Base-by-base conservation (phyloP, 2,329 filamentous ascomycete genomes). In the Penicillium sp. region DNA sequence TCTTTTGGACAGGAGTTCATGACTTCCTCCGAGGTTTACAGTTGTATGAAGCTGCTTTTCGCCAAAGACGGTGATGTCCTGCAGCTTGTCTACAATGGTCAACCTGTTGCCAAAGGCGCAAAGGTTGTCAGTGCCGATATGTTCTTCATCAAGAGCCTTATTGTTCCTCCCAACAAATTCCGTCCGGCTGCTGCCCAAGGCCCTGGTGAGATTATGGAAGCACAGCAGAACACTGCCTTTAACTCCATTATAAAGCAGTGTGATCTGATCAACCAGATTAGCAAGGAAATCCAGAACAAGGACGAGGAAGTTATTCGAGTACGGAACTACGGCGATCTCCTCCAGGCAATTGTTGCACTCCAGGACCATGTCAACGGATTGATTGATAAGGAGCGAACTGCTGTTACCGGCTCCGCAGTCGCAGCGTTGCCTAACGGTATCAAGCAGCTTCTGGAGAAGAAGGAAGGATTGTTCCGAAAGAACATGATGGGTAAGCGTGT, bases 401-500 rank as follows among this genome's bases (percentile, higher is more conserved):
- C 92, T 2, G 82, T 91, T 3, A 87, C 90, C 62, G 91, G 91
- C 51, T 82, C 86, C 19, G 90, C 91, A 27, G 90, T 87, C 14
- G 88, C 89, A 68, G 84, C 87, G 55, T 89, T 91, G 52, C 90
- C 96, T 60, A 93, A 96, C 62, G 95, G 96, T 66, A 96, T 99
- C 78, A 99, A 99, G 78, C 95, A 99, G 72, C 90, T 93, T 71
- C 83, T 99, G 27, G 95, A 99, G 77, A 99, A 99, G 82, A 99
- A 99, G 77, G 96, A 99, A 71, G 95, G 95, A 63, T 82, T 99
- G 29, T 99, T 99, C 81, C 85, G 95, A 68, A 98, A 96, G 81
- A 97, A 99, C 77, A 98, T 99, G 95, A 99, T 99, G 95, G 95
- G 95, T 59, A 99, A 99, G 82, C 92, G 95, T 80, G 95, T 99